A percentile compares a stretch with the other conserved stretches of the same genome.
phyloP scores from a whole-genome alignment of 2,329 filamentous ascomycete species.

The Lasiodiplodia theobromae region DNA sequence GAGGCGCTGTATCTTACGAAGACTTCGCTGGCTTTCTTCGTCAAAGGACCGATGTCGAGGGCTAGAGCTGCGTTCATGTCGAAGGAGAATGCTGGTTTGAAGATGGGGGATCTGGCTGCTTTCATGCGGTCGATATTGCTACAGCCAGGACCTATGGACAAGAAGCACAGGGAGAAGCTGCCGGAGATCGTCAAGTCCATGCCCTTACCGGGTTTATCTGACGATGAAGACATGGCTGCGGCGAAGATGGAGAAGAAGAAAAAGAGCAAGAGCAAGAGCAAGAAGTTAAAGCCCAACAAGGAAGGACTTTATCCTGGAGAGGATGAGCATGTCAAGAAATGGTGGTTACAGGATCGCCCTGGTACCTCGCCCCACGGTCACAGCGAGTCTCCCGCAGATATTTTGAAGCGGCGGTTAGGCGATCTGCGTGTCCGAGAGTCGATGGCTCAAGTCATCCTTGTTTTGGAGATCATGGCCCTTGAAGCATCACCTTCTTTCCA shows the following conservation, averaged over 20 bases:
- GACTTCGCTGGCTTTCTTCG: constrained; percentile 83
- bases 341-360: constrained; percentile 64
- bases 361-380: constrained; percentile 23
- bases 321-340: constrained; percentile 68
- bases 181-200: constrained; percentile 69
- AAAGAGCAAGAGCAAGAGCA: constrained; percentile 64
- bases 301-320: constrained; percentile 74
- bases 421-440: constrained; percentile 77
- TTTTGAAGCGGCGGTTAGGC: constrained; percentile 68
- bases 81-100: constrained; percentile 65
- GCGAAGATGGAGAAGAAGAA: constrained; percentile 51
- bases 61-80: constrained; percentile 74
- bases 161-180: constrained; percentile 78
- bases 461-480: constrained; percentile 77
- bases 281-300: constrained; percentile 71
- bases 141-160: constrained; percentile 73
- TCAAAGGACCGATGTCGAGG: constrained; percentile 79
- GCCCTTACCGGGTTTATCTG: constrained; percentile 51
- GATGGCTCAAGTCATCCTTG: constrained; percentile 79
- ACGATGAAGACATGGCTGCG: constrained; percentile 45
- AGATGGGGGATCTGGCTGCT: constrained; percentile 68
- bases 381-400: constrained; percentile 55
- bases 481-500: constrained; percentile 57
- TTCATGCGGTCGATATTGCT: constrained; percentile 76
- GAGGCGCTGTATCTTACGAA: constrained; percentile 59